A percentile compares a stretch with the other conserved stretches of the same genome.
phyloP scores from a whole-genome alignment of 2,329 filamentous ascomycete genomes.

The Blastomyces gilchristii region DNA sequence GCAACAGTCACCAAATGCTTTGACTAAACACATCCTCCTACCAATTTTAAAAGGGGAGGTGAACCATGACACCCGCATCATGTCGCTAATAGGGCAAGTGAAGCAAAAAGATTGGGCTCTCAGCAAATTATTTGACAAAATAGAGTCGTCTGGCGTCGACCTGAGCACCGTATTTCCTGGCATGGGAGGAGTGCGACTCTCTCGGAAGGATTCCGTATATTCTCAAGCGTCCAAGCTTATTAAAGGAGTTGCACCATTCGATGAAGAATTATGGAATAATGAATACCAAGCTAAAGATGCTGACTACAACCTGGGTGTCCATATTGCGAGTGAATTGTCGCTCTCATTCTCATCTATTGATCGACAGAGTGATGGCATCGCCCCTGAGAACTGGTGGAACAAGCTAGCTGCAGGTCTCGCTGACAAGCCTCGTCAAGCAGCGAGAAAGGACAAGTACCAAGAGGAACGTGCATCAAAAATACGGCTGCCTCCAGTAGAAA shows the following conservation, averaged over 20 bases:
- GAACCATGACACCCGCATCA: slow-evolving; percentile 39
- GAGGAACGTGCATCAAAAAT: slow-evolving; percentile 2
- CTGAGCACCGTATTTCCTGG: slow-evolving; percentile 49
- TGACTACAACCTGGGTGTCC: slow-evolving; percentile 18
- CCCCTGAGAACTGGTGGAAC: slow-evolving; percentile 7
- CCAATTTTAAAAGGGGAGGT: slow-evolving; percentile 44
- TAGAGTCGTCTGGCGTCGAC: slow-evolving; percentile 47
- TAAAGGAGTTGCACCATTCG: slow-evolving; percentile 46
- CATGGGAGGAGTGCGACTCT: slow-evolving; percentile 37
- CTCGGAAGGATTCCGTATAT: slow-evolving; percentile 37
- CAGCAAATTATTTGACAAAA: slow-evolving; percentile 47
- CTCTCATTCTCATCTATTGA: background rate
- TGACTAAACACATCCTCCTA: slow-evolving; percentile 43
- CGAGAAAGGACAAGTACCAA: slow-evolving; percentile 2
- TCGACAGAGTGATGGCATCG: background rate
- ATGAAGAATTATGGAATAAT: slow-evolving; percentile 38
- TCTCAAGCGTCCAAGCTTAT: slow-evolving; percentile 45
- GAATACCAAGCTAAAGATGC: slow-evolving; percentile 18
- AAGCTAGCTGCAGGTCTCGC: background rate
- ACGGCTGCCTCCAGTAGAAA: background rate
- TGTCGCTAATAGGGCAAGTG: slow-evolving; percentile 41
- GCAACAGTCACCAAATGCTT: slow-evolving; percentile 29
- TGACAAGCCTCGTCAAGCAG: background rate
- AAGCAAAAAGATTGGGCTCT: slow-evolving; percentile 51
- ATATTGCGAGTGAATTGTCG: slow-evolving; percentile 21